Base-by-base conservation (phyloP, 169 alveolate genomes). In the Toxoplasma gondii region DNA sequence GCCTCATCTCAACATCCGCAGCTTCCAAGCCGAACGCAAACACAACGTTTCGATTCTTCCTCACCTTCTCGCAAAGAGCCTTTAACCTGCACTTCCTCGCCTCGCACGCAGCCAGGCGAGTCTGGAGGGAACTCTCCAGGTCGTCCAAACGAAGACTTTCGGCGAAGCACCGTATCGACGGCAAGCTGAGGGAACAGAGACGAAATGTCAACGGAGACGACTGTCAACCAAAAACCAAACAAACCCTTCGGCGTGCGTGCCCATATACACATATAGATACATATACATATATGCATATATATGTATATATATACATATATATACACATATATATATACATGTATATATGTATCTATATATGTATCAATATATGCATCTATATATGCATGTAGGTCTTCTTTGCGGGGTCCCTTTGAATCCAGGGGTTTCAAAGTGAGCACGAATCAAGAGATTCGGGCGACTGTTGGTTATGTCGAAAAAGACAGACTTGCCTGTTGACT, bases 51-150 rank as follows among this genome's bases (percentile, higher is more conserved):
- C 12, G 4, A 49, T 12, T 4, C 12, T 7, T 41, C 1, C 86
- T 78, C 39, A 78, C 86, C 86, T 78, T 78, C 39, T 19, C 86
- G 45, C 86, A 78, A 17, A 78, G 86, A 38, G 24, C n/a, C 31
- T 38, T n/a, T 1, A 78, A 45, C 44, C n/a, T 78, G 27, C 29
- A 10, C 22, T 78, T 78, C 45, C 86, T 78, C 44, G 39, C 86
- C n/a, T 78, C 86, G 45, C 86, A 78, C 10, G 86, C 86, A 16
- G 29, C 22, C n/a, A 78, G 86, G 39, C 86, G 86, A 16, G n/a
- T 38, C 49, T n/a, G 39, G 1, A 78, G 39, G 39, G 27, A 41
- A 1, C 49, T 19, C 86, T 78, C 86, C n/a, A 38, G 49, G 39
- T 19, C 86, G 44, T 78, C 86, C 27, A 78, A 45, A 10, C 45